Conservation (phyloP, 352 stramenopile genomes). For the Pythium dissotocum region DNA sequence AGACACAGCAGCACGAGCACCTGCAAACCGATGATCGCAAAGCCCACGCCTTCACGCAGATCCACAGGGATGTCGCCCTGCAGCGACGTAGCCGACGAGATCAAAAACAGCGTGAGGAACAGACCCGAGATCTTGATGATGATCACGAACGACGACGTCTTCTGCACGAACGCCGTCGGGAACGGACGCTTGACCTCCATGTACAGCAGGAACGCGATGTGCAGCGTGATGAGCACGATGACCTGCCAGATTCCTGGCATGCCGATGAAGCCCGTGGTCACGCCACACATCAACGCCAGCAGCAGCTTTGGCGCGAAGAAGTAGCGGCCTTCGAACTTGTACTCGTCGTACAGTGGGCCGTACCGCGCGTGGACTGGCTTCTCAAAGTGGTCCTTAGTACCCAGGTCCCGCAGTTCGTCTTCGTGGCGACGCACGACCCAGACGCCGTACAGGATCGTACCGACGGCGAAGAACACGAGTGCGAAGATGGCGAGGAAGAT, state of each 20-base stretch:
- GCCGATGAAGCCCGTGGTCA: slow-evolving; percentile 82
- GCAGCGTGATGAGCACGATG: slow-evolving; percentile 65
- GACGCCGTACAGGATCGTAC: slow-evolving; percentile 80
- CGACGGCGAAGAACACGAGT: slow-evolving; percentile 71
- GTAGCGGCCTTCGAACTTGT: slow-evolving; percentile 85
- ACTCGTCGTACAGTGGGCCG: slow-evolving; percentile 85
- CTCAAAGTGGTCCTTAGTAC: slow-evolving; percentile 83
- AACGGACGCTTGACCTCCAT: slow-evolving; percentile 85
- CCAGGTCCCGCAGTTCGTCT: slow-evolving; percentile 77
- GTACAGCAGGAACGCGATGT: slow-evolving; percentile 83
- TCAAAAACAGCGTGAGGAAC: slow-evolving; percentile 79
- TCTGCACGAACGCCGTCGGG: slow-evolving; percentile 79
- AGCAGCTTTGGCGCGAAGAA: slow-evolving; percentile 88
- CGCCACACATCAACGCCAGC: slow-evolving; percentile 68
- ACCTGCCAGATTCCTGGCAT: slow-evolving; percentile 80
- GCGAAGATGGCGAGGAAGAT: slow-evolving; percentile 68
- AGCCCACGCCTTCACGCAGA: slow-evolving; percentile 71
- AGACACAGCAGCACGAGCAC: slow-evolving; percentile 79
- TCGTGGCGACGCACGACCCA: slow-evolving; percentile 74
- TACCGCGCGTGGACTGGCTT: slow-evolving; percentile 83
- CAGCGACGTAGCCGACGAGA: slow-evolving; percentile 70
- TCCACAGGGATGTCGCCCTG: slow-evolving; percentile 69
- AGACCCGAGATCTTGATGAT: slow-evolving; percentile 90
- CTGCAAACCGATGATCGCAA: slow-evolving; percentile 81
- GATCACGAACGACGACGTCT: slow-evolving; percentile 86